Base-by-base conservation (phyloP, 192 early-diverging fungal genomes). In the Anaeromyces robustus region DNA sequence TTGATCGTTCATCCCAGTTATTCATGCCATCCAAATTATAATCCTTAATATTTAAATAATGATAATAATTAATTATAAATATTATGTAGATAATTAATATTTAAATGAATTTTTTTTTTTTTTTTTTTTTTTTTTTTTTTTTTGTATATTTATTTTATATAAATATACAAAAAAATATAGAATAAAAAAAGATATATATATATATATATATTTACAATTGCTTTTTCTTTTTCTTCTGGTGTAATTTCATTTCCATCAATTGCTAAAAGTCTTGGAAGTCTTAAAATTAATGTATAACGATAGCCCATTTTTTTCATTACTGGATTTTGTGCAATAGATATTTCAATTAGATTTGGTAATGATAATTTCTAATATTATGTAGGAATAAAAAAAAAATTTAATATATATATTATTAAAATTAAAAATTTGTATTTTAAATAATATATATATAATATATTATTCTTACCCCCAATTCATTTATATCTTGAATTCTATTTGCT, bases 191-290 rank as follows among this genome's bases (percentile, higher is more conserved):
- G 7, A 41, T 41, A 78, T 30, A n/a, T 0, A 22, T 80, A 29
- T 29, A 29, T 28, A 30, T 0, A 2, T 29, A 78, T 82, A n/a
- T n/a, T n/a, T 41, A 86, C 84, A 80, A 90, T 82, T 19, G 88
- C 89, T 14, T 86, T 82, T 52, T 86, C 83, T 18, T 89, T 81
- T 32, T 91, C 90, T 41, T 91, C 90, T 17, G 86, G 84, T 14
- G 80, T 83, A 4, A 91, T 88, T 77, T 91, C 90, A 28, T 83
- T 82, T 29, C 87, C 87, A 78, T 91, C 90, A 79, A 91, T 91
- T 1, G 79, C 78, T 29, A 84, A 30, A 41, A 91, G 85, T 32
- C 87, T 86, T 13, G 90, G 90, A 80, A 90, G 86, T 37, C 86
- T 84, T 30, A 91, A 81, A 29, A 90, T 85, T 28, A 90, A 77